A percentile compares a stretch with the other conserved stretches of the same genome.
Evolutionary conservation across 495 filamentous ascomycete species (phyloP).

Genomic region (Parathielavia appendiculata): DNA sequence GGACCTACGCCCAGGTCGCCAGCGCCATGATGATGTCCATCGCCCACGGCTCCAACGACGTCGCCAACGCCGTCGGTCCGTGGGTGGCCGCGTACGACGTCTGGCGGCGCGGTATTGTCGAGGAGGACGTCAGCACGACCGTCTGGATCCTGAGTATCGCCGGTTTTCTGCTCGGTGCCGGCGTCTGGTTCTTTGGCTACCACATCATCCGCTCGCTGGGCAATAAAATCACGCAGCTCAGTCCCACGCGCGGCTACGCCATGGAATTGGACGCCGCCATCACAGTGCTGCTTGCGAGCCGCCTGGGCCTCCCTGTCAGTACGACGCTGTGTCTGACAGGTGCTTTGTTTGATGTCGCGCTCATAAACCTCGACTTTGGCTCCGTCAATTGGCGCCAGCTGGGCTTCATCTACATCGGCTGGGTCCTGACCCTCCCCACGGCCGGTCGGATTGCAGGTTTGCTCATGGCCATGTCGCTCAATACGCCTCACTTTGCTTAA

Average conservation of each 20-base stretch:
- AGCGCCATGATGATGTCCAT: conserved; percentile 72
- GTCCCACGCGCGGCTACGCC: conserved; percentile 55
- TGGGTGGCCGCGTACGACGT: conserved; percentile 63
- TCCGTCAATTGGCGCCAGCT: conserved; percentile 59
- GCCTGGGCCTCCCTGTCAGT: conserved; percentile 48
- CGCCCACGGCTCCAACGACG: conserved; percentile 76
- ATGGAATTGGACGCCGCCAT: conserved; percentile 66
- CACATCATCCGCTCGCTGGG: conserved; percentile 60
- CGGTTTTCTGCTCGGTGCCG: conserved; percentile 59
- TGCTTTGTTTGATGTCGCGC: conserved; percentile 56
- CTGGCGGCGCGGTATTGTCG: conserved; percentile 50
- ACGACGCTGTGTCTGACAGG: conserved; percentile 60
- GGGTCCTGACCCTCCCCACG: conserved; percentile 54
- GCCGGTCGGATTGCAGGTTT: conserved; percentile 53
- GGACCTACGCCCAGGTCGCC: conserved; percentile 69
- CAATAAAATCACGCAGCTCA: conserved; percentile 64
- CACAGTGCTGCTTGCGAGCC: conserved; percentile 55
- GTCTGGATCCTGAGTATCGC: conserved; percentile 44
- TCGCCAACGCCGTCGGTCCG: conserved; percentile 70
- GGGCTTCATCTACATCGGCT: conserved; percentile 51
- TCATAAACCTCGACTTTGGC: conserved; percentile 52
- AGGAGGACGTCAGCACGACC: conserved; percentile 54
- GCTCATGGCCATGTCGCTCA: conserved; percentile 54
- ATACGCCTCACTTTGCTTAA: conserved; percentile 42
- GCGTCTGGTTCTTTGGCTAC: conserved; percentile 64